These are phyloP conservation scores for Kodamaea sp. DNA, from an alignment of 1,139 yeast species.

Conservation along the genomic window DNA sequence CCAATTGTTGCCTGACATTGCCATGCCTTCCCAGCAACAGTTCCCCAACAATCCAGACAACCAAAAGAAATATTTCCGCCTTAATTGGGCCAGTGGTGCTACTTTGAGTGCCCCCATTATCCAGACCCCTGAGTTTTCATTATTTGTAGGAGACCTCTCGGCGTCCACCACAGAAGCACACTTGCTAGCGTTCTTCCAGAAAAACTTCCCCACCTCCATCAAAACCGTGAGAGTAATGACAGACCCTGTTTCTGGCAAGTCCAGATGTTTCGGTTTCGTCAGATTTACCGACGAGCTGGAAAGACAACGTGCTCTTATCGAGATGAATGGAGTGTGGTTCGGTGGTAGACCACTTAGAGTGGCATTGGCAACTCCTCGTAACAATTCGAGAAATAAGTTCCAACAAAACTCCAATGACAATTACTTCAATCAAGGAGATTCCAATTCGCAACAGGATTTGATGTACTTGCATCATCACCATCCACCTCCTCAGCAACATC, in stretches of 20 bases:
- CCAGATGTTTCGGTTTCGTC: conserved; percentile 77
- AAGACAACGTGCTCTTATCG: conserved; percentile 62
- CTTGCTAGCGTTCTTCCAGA: conserved; percentile 64
- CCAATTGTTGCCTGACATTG: conserved; percentile 57
- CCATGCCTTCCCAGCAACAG: conserved; percentile 48
- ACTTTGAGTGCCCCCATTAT: conserved; percentile 53
- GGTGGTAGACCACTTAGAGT: conserved; percentile 76
- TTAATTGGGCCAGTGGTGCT: conserved; percentile 77
- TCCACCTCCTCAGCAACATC: conserved; percentile 4
- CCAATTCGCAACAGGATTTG: conserved; percentile 6
- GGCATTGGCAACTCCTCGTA: conserved; percentile 66
- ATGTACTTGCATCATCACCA: conserved; percentile 8
- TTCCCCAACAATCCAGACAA: conserved; percentile 49
- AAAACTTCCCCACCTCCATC: conserved; percentile 60
- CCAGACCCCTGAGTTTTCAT: conserved; percentile 57
- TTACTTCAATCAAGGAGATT: conserved; percentile 1
- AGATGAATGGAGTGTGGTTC: conserved; percentile 75
- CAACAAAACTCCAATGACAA: neutral
- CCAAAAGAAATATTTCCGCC: conserved; percentile 60
- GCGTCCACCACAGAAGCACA: conserved; percentile 74
- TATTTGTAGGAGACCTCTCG: conserved; percentile 79
- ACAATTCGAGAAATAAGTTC: conserved; percentile 7
- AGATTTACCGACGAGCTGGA: conserved; percentile 65
- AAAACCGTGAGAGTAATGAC: conserved; percentile 72
- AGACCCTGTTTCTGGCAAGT: conserved; percentile 71